Base-by-base conservation (phyloP, 23 red algal species). In the Pyropia yezoensis region DNA sequence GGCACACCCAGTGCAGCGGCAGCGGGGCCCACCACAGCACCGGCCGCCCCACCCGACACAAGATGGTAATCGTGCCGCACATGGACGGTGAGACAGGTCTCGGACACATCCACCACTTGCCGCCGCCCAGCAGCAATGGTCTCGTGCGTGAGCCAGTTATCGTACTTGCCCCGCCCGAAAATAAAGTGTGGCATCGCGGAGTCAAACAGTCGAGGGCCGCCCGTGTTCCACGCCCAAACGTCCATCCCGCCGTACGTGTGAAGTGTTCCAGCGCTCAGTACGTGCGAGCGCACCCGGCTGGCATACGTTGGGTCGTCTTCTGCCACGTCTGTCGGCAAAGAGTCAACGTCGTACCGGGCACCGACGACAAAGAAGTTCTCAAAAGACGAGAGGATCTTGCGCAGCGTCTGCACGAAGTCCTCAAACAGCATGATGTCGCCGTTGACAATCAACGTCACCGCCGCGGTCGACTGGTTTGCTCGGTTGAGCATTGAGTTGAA, bases 181-280 rank as follows among this genome's bases (percentile, higher is more conserved):
- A 98, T 85, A 28, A 98, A 98, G 62, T 87, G 85, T 2, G 94
- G 94, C 81, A 98, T 98, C 2, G 77, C 76, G 2, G 77, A 65
- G 59, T 89, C 78, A 59, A 90, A 90, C 26, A 98, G 45, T 14
- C 76, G 76, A 9, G 80, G 94, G 50, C 91, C 91, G 26, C 83
- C 51, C n/a, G 85, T 79, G 67, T 95, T 82, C 94, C 94, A 98
- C 14, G 94, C 94, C 84, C 85, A 98, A 3, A 91, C 69, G 75
- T 98, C 94, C 80, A 98, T 98, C 49, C 94, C 94, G 24, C 94
- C 94, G 67, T 98, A 98, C 3, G 85, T 90, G 65, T 98, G 94
- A 16, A 98, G 68, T 29, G 86, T 98, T n/a, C 94, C 94, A 28
- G 77, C 75, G 8, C 72, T 73, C 17, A 95, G 53, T 62, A 95